Evolutionary conservation across 495 filamentous ascomycete genomes (phyloP).

Genomic region (Opeltia flavorubescens): DNA sequence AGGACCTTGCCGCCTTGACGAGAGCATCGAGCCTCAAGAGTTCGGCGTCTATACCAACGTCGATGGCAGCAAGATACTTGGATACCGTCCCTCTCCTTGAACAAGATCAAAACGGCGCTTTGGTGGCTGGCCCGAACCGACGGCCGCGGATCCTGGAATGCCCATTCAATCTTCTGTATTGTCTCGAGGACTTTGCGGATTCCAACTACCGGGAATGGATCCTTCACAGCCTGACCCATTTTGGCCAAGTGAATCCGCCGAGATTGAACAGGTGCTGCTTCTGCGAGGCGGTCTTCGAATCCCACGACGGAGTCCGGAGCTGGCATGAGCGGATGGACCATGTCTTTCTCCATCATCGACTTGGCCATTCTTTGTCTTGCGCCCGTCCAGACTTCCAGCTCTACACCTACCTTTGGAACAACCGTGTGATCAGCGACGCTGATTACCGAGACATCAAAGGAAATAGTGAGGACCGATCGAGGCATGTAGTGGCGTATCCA

Average conservation of each 20-base stretch:
- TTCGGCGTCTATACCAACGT: background rate
- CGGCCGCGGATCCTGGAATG: constrained; percentile 6
- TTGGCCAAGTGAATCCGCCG: constrained; percentile 6
- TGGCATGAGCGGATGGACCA: constrained; percentile 13
- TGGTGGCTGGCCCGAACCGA: background rate
- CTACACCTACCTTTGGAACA: constrained; percentile 11
- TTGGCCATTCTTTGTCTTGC: constrained; percentile 6
- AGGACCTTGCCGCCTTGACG: constrained; percentile 2
- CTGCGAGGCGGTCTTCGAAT: constrained; percentile 5
- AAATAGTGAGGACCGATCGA: constrained; percentile 2
- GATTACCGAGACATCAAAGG: constrained; percentile 10
- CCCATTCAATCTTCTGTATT: constrained; percentile 5
- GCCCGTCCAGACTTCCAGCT: constrained; percentile 14
- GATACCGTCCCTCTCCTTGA: background rate
- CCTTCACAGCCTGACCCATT: constrained; percentile 8
- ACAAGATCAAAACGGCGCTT: background rate
- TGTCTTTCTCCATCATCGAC: constrained; percentile 10
- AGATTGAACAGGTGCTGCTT: constrained; percentile 8
- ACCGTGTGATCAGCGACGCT: constrained; percentile 1
- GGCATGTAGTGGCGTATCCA: background rate
- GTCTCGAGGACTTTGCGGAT: constrained; percentile 1
- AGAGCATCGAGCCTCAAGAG: constrained; percentile 1
- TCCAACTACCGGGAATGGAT: constrained; percentile 5
- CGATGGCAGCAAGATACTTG: background rate
- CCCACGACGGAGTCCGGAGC: background rate